Percentiles rank a stretch among this genome's conserved stretches.
phyloP scores from a whole-genome alignment of 495 filamentous ascomycete genomes.

The Neurospora sp. region DNA sequence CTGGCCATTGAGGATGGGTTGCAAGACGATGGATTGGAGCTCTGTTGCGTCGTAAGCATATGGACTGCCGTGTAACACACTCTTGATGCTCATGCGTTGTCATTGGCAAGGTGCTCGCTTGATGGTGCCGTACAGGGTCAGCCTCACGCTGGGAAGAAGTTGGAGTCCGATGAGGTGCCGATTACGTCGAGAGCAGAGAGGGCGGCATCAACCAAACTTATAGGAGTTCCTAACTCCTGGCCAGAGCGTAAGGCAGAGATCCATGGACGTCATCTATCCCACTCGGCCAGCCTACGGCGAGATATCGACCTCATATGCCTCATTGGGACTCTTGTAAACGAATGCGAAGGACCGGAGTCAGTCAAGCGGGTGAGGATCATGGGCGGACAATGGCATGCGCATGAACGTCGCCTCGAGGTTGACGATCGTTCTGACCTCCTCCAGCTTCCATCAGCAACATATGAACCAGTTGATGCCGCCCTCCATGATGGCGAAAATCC shows the following conservation, averaged over 20 bases:
- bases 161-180: neutral
- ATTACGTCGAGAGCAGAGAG: neutral
- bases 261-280: neutral
- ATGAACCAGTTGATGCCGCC: neutral
- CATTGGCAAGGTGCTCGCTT: neutral
- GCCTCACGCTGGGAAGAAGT: neutral
- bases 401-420: neutral
- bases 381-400: neutral
- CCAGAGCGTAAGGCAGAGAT: neutral
- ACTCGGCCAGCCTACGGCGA: neutral
- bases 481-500: neutral
- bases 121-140: neutral
- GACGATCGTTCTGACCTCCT: neutral
- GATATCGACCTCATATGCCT: neutral
- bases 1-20: neutral
- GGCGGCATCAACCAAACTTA: neutral
- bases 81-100: neutral
- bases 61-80: neutral
- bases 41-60: neutral
- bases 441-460: neutral
- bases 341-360: neutral
- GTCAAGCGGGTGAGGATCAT: no score
- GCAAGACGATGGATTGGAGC: neutral
- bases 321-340: neutral
- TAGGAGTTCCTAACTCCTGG: neutral